Percentiles rank a stretch among this genome's conserved stretches.
These are phyloP conservation scores for Syzygium syzygioides DNA, from an alignment of 441 rosid species.

Conservation along the genomic window DNA sequence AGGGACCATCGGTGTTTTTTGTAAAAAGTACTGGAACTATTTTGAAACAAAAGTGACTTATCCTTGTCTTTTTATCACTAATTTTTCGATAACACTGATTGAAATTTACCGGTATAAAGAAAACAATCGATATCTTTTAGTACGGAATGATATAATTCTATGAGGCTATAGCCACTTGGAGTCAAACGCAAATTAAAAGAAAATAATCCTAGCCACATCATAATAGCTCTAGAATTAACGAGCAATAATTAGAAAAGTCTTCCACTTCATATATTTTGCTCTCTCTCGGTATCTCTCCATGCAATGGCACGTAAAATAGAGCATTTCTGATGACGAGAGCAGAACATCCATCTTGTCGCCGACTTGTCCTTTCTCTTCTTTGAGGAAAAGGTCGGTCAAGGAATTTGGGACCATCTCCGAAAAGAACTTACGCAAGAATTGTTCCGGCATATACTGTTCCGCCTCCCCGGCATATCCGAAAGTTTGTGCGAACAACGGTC, in stretches of 20 bases:
- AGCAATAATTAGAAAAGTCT: not conserved
- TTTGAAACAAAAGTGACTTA: not conserved
- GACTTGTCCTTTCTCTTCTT: not conserved
- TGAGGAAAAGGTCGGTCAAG: not conserved
- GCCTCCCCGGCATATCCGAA: not conserved
- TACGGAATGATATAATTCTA: not conserved
- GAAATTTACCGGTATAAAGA: not conserved
- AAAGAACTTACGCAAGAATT: not conserved
- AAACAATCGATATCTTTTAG: not conserved
- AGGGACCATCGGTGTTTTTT: not conserved
- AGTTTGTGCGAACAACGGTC: not conserved
- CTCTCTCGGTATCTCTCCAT: not conserved
- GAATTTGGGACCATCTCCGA: not conserved
- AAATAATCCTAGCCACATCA: not conserved
- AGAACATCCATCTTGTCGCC: not conserved
- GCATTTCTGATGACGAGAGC: not conserved
- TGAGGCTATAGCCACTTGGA: not conserved
- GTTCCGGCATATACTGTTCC: not conserved
- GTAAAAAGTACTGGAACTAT: not conserved
- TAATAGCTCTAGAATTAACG: not conserved
- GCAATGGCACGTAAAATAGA: not conserved
- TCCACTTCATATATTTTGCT: not conserved
- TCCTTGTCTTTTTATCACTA: not conserved
- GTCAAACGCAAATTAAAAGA: not conserved
- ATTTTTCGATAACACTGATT: not conserved